Conservation (phyloP, 805 yeast species). For the Metschnikowia orientalis region DNA sequence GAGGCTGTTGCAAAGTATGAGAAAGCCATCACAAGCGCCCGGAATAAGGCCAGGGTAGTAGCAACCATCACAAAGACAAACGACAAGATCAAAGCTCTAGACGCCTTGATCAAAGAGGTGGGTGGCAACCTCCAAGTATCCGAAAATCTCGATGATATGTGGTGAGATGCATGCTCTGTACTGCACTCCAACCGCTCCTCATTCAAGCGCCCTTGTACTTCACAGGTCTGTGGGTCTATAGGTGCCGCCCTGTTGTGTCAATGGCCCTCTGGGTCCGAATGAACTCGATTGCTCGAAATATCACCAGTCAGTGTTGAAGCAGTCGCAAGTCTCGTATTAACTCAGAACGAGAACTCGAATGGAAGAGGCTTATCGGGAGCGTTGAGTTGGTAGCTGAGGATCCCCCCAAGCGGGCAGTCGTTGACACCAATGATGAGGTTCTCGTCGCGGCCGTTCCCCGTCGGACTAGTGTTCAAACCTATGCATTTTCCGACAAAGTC, state of each 20-base stretch:
- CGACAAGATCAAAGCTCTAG: constrained; percentile 26
- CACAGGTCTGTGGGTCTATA: no score
- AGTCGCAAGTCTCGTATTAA: neutral
- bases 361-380: constrained; percentile 34
- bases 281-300: no score
- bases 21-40: constrained; percentile 46
- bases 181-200: no score
- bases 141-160: constrained; percentile 40
- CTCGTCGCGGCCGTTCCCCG: constrained; percentile 43
- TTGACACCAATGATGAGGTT: constrained; percentile 50
- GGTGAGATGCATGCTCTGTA: no score
- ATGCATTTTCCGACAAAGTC: constrained; percentile 56
- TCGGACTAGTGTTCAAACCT: constrained; percentile 47
- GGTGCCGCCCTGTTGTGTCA: no score
- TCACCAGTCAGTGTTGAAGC: no score
- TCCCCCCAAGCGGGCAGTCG: constrained; percentile 56
- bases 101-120: constrained; percentile 30
- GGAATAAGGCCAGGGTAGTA: constrained; percentile 58
- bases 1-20: constrained; percentile 55
- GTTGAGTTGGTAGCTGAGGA: constrained; percentile 43
- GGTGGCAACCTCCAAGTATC: constrained; percentile 37
- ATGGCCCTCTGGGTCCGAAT: no score
- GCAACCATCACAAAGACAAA: constrained; percentile 30
- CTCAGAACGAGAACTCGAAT: constrained; percentile 33
- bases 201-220: no score